phyloP scores from a whole-genome alignment of 371 early-diverging fungal species.

The Hamiltosporidium tvaerminnensis region DNA sequence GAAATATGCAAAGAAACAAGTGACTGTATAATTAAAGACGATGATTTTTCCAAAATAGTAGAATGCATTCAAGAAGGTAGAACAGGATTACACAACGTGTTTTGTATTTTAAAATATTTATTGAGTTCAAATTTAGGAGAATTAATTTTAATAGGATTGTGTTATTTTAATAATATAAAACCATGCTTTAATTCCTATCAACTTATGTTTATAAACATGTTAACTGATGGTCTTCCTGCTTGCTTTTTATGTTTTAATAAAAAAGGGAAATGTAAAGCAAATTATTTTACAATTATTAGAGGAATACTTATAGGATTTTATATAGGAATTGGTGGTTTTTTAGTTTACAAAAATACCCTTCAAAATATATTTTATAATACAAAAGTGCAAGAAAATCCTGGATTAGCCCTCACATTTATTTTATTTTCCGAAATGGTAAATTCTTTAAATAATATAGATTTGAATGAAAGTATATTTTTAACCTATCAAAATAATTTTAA shows the following conservation, averaged over 20 bases:
- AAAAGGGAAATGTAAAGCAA: constrained; percentile 66
- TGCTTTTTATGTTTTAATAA: constrained; percentile 82
- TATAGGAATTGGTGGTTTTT: constrained; percentile 59
- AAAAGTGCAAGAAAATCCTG: too few relatives aligned
- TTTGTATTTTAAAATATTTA: constrained; percentile 77
- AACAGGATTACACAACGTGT: constrained; percentile 79
- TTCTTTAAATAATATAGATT: too few relatives aligned
- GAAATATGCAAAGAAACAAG: constrained; percentile 87
- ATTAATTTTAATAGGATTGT: constrained; percentile 68
- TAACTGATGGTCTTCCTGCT: constrained; percentile 87
- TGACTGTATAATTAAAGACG: constrained; percentile 85
- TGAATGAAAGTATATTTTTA: too few relatives aligned
- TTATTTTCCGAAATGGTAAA: too few relatives aligned
- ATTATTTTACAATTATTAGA: constrained; percentile 74
- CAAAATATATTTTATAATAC: too few relatives aligned
- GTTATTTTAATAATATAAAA: constrained; percentile 73
- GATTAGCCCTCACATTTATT: too few relatives aligned
- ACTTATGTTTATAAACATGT: constrained; percentile 84
- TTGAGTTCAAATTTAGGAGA: constrained; percentile 72
- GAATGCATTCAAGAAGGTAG: constrained; percentile 85
- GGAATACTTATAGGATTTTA: constrained; percentile 73
- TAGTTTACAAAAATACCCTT: too few relatives aligned
- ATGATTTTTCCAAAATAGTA: constrained; percentile 85
- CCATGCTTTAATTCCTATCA: constrained; percentile 86
- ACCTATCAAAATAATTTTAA: too few relatives aligned